A percentile compares a stretch with the other conserved stretches of the same genome.
phyloP scores from a whole-genome alignment of 2,329 filamentous ascomycete species.

The Sporothrix pallida region DNA sequence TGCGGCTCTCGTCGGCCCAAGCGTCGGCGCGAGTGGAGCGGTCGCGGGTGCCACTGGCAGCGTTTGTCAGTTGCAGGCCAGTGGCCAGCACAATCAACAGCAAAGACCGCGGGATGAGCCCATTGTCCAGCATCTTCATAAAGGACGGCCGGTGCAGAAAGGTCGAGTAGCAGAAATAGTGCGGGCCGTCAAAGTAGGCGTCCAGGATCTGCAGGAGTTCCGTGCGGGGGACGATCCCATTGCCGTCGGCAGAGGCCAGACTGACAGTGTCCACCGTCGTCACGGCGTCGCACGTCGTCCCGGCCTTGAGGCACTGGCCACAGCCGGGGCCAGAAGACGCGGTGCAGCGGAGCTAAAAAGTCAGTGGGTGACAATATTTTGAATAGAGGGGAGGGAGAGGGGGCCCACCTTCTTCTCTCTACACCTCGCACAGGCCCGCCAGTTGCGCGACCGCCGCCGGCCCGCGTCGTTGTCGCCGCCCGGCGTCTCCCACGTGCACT shows the following conservation, averaged over 20 bases:
- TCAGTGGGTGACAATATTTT: not conserved
- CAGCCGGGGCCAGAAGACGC: not conserved
- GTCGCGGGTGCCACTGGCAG: not conserved
- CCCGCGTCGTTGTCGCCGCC: slow-evolving; percentile 2
- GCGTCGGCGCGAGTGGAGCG: slow-evolving; percentile 11
- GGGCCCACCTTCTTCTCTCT: slow-evolving; percentile 21
- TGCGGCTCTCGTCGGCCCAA: slow-evolving; percentile 27
- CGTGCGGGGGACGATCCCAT: not conserved
- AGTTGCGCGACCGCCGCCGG: slow-evolving; percentile 25
- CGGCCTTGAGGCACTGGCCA: slow-evolving; percentile 19
- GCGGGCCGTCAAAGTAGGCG: slow-evolving; percentile 29
- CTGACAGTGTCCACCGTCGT: not conserved
- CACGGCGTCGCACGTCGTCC: not conserved
- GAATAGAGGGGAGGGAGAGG: not conserved
- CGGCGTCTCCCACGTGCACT: slow-evolving; percentile 1
- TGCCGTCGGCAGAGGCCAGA: not conserved
- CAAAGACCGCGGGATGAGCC: slow-evolving; percentile 10
- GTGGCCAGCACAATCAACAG: slow-evolving; percentile 22
- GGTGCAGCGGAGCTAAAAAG: slow-evolving; percentile 18
- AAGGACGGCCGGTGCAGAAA: slow-evolving; percentile 25
- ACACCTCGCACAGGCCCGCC: slow-evolving; percentile 24
- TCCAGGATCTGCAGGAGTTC: slow-evolving; percentile 20
- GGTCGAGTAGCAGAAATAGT: slow-evolving; percentile 27
- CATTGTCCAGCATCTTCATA: slow-evolving; percentile 27
- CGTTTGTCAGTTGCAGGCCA: slow-evolving; percentile 12